These are phyloP conservation scores for Anacardium occidentale DNA, from an alignment of 345 rosid species.

Conservation along the genomic window DNA sequence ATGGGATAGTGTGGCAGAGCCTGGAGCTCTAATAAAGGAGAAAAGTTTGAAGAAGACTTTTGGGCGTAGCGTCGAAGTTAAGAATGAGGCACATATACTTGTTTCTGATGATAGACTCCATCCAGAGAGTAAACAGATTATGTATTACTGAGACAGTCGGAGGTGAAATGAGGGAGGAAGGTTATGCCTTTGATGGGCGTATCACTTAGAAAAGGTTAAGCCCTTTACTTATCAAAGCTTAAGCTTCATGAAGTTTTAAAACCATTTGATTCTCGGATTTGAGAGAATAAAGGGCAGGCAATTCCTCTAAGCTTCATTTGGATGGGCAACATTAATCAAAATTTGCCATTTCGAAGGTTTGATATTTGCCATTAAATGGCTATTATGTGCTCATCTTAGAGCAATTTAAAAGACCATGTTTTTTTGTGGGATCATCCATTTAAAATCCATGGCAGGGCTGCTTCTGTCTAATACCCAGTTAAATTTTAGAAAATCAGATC, in stretches of 20 bases:
- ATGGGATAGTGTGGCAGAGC: constrained; percentile 41
- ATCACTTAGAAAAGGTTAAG: not conserved
- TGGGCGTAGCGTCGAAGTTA: constrained; percentile 44
- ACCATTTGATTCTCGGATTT: not conserved
- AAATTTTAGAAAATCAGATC: no score
- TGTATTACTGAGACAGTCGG: constrained; percentile 37
- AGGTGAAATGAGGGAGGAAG: constrained; percentile 28
- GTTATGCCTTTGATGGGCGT: not conserved
- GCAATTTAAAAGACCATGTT: not conserved
- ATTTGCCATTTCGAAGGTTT: not conserved
- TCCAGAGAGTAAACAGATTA: constrained; percentile 36
- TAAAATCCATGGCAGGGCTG: not conserved
- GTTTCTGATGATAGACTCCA: constrained; percentile 46
- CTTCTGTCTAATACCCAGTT: not conserved
- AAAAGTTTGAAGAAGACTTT: constrained; percentile 43
- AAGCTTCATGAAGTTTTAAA: not conserved
- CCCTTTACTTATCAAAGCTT: not conserved
- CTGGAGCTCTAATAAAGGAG: constrained; percentile 40
- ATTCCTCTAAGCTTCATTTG: not conserved
- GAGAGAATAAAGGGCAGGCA: not conserved
- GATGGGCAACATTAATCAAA: not conserved
- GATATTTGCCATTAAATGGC: not conserved
- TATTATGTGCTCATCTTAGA: not conserved
- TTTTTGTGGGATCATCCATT: not conserved
- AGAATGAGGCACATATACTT: constrained; percentile 40